phyloP scores from a whole-genome alignment of 2,329 filamentous ascomycete species.

The Parastagonospora avenae region DNA sequence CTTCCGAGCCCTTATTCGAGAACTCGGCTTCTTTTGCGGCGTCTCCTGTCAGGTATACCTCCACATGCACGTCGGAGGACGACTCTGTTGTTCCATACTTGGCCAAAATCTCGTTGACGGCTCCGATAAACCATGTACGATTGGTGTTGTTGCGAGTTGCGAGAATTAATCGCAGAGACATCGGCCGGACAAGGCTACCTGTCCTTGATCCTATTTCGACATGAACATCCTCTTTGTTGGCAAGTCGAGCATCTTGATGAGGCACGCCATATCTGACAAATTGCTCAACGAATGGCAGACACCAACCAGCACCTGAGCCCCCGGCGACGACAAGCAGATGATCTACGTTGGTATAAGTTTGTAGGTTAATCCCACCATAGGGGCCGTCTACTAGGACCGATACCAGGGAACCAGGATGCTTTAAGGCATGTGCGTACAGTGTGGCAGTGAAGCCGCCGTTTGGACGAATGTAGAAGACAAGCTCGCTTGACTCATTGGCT shows the following conservation, averaged over 20 bases:
- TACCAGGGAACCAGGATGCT: conserved; percentile 33
- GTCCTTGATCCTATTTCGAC: not conserved
- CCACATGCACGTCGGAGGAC: conserved; percentile 18
- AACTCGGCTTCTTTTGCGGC: conserved; percentile 12
- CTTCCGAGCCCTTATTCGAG: not conserved
- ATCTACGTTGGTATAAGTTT: conserved; percentile 41
- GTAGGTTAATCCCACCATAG: conserved; percentile 58
- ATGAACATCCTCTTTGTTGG: not conserved
- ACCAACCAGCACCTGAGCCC: conserved; percentile 62
- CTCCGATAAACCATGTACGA: conserved; percentile 44
- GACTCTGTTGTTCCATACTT: conserved; percentile 16
- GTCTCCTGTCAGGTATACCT: conserved; percentile 35
- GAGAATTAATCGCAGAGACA: conserved; percentile 38
- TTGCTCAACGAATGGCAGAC: conserved; percentile 55
- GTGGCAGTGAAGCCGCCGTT: conserved; percentile 56
- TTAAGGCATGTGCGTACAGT: conserved; percentile 33
- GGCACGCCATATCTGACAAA: conserved; percentile 10
- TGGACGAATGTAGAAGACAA: conserved; percentile 61
- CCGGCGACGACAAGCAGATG: conserved; percentile 58
- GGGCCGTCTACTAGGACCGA: conserved; percentile 63
- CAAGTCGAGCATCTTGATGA: not conserved
- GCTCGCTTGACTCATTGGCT: conserved; percentile 28
- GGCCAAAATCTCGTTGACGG: conserved; percentile 34
- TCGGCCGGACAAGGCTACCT: not conserved
- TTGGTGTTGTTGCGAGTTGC: conserved; percentile 45